Conservation (phyloP, 768 basidiomycete genomes). For the Austroboletus festivus region DNA sequence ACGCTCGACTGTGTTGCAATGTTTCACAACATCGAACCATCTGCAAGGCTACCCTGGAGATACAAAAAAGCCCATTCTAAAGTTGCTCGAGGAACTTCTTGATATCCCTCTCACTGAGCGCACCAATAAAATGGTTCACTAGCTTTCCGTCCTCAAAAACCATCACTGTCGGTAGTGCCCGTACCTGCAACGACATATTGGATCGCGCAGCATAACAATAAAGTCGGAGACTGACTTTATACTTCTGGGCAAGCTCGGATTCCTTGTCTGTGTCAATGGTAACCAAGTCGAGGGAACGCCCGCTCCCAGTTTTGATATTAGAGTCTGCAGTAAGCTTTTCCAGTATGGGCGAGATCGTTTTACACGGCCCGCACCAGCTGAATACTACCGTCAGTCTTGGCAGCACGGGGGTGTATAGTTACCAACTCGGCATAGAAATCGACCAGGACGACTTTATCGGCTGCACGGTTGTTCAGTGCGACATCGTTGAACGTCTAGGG, state of each 20-base stretch:
- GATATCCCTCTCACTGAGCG: constrained; percentile 44
- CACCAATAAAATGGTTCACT: constrained; percentile 63
- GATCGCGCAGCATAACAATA: not conserved
- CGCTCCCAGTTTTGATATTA: constrained; percentile 46
- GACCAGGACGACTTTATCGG: constrained; percentile 59
- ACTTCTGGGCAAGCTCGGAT: constrained; percentile 45
- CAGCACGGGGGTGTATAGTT: not conserved
- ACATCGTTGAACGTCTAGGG: constrained; percentile 36
- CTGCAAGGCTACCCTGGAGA: not conserved
- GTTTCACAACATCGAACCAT: constrained; percentile 10
- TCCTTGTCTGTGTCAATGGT: constrained; percentile 65
- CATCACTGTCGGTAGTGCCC: constrained; percentile 76
- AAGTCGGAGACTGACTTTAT: constrained; percentile 35
- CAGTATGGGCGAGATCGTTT: constrained; percentile 65
- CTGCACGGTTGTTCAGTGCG: constrained; percentile 30
- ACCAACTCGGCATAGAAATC: constrained; percentile 81
- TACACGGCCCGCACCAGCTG: constrained; percentile 83
- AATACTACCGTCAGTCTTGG: not conserved
- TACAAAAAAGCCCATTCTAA: constrained; percentile 10
- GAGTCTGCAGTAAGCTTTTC: constrained; percentile 52
- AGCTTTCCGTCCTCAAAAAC: constrained; percentile 66
- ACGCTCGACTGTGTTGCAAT: not conserved
- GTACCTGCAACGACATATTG: constrained; percentile 43
- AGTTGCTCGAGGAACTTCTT: constrained; percentile 44
- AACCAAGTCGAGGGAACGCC: constrained; percentile 63